phyloP scores from a whole-genome alignment of 1,139 yeast species.

The Scheffersomyces insectosa region DNA sequence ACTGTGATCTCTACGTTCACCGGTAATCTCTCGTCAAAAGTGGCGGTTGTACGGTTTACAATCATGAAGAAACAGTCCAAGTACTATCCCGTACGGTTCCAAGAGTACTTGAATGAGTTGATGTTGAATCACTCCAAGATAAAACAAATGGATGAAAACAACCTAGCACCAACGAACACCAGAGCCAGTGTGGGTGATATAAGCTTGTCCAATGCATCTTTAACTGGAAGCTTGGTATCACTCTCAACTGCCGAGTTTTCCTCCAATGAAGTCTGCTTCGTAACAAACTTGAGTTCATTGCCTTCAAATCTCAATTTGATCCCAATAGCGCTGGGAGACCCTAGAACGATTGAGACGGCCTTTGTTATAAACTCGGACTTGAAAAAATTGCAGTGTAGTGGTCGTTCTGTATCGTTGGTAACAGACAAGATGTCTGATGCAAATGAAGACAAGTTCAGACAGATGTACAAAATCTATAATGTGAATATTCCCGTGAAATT shows the following conservation, averaged over 20 bases:
- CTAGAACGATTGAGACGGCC: constrained; percentile 49
- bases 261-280: constrained; percentile 53
- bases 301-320: constrained; percentile 75
- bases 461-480: constrained; percentile 60
- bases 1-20: constrained; percentile 79
- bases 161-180: constrained; percentile 2
- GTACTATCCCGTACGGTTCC: constrained; percentile 60
- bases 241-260: constrained; percentile 1
- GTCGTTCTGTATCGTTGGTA: constrained; percentile 74
- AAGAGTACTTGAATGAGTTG: constrained; percentile 65
- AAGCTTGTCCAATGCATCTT: constrained; percentile 1
- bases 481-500: constrained; percentile 54
- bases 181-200: constrained; percentile 3
- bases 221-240: constrained; percentile 1
- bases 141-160: constrained; percentile 32
- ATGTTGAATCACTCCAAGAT: constrained; percentile 55
- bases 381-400: constrained; percentile 78
- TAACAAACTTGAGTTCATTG: constrained; percentile 77
- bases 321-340: constrained; percentile 67
- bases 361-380: constrained; percentile 77
- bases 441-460: constrained; percentile 78
- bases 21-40: constrained; percentile 67
- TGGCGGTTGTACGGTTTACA: constrained; percentile 61
- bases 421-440: constrained; percentile 70
- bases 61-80: constrained; percentile 55